These are phyloP conservation scores for Vigna hirtella DNA, from an alignment of 306 rosid species.

Conservation along the genomic window DNA sequence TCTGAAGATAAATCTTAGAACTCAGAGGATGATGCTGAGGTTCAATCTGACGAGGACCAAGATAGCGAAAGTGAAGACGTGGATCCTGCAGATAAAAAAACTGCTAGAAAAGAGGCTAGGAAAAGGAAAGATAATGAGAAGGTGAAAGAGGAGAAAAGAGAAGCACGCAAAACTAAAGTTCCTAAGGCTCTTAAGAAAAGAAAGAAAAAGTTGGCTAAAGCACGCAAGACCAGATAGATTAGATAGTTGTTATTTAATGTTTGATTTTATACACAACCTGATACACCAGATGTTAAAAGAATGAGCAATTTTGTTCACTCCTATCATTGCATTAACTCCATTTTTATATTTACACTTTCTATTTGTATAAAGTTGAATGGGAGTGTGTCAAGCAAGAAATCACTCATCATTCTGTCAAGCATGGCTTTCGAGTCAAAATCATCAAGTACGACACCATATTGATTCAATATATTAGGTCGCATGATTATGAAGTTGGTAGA, in stretches of 20 bases:
- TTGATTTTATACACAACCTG: neutral
- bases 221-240: conserved; percentile 66
- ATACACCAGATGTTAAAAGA: no score
- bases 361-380: neutral
- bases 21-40: conserved; percentile 39
- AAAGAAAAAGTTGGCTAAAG: conserved; percentile 78
- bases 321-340: neutral
- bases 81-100: conserved; percentile 69
- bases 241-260: neutral
- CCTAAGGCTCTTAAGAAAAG: conserved; percentile 85
- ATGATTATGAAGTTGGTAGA: conserved; percentile 77
- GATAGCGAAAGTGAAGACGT: conserved; percentile 46
- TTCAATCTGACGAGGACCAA: conserved; percentile 49
- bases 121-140: conserved; percentile 89
- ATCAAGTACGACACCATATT: conserved; percentile 92
- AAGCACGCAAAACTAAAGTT: conserved; percentile 76
- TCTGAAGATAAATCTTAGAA: conserved; percentile 24
- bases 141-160: conserved; percentile 91
- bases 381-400: conserved; percentile 59
- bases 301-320: no score
- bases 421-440: conserved; percentile 87
- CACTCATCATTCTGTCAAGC: conserved; percentile 50
- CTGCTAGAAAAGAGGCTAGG: conserved; percentile 84
- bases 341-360: neutral
- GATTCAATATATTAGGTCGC: conserved; percentile 96